phyloP scores from a whole-genome alignment of 768 basidiomycete genomes.

The Podaxis rugospora region DNA sequence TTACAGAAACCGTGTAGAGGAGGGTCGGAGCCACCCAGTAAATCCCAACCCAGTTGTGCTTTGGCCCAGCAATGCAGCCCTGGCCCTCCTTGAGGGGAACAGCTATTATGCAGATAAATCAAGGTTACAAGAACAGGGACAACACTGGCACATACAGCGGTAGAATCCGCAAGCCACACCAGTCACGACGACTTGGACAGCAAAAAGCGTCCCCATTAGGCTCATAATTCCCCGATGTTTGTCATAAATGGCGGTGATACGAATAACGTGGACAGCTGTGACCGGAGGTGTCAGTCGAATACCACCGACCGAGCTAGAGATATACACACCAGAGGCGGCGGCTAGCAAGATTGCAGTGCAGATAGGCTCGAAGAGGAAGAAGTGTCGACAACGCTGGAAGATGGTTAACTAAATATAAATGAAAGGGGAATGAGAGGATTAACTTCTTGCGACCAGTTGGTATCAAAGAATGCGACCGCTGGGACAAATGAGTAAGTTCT shows the following conservation, averaged over 20 bases:
- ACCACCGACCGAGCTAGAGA: background rate
- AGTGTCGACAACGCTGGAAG: conserved; percentile 43
- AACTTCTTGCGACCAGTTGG: conserved; percentile 55
- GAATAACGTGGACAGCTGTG: conserved; percentile 66
- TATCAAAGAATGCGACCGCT: conserved; percentile 86
- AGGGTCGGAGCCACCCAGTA: conserved; percentile 82
- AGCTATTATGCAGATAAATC: conserved; percentile 30
- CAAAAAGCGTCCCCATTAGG: conserved; percentile 56
- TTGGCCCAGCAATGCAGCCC: conserved; percentile 84
- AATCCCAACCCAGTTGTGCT: conserved; percentile 76
- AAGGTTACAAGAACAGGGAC: background rate
- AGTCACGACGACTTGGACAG: conserved; percentile 68
- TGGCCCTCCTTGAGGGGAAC: conserved; percentile 71
- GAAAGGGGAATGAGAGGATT: conserved; percentile 16
- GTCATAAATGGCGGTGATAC: conserved; percentile 76
- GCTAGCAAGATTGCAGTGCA: conserved; percentile 78
- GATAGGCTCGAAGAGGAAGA: conserved; percentile 86
- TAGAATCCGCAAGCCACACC: conserved; percentile 75
- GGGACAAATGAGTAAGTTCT: conserved; percentile 6
- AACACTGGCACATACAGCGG: conserved; percentile 43
- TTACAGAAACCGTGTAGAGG: conserved; percentile 65
- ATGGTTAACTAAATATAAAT: conserved; percentile 27
- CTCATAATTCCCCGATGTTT: conserved; percentile 51
- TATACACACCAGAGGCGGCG: conserved; percentile 50
- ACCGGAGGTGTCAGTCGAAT: conserved; percentile 4